Evolutionary conservation across 441 rosid species (phyloP).

Genomic region (Pelargonium myrrhifolium): DNA sequence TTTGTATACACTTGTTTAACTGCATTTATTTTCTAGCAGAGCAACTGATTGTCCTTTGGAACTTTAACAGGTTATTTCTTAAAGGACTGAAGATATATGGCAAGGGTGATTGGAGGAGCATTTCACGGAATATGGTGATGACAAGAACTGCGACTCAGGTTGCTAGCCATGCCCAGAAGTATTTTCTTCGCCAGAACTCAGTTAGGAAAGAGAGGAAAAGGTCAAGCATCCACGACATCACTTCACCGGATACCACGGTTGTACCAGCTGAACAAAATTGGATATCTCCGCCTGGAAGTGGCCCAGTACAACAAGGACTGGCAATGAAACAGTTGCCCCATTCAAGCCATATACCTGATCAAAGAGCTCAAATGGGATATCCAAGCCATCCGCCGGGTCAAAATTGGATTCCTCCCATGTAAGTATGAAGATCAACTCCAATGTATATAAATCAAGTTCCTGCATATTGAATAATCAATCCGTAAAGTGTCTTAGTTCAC

Average conservation of each 20-base stretch:
- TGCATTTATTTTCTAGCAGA: no score
- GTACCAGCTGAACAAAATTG: constrained; percentile 19
- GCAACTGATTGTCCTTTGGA: neutral
- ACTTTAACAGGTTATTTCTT: constrained; percentile 44
- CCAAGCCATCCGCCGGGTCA: neutral
- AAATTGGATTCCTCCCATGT: constrained; percentile 26
- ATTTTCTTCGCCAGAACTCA: constrained; percentile 46
- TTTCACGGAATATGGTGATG: constrained; percentile 59
- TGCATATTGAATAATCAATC: no score
- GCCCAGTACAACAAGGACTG: constrained; percentile 25
- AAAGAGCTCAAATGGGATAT: constrained; percentile 20
- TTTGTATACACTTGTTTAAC: no score
- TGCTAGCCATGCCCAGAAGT: constrained; percentile 81
- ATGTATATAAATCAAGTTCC: no score
- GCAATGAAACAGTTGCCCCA: constrained; percentile 19
- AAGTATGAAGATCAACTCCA: neutral
- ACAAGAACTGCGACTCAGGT: constrained; percentile 74
- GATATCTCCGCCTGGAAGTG: constrained; percentile 23
- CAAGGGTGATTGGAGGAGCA: constrained; percentile 79
- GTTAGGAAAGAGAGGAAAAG: constrained; percentile 60
- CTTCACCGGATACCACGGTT: constrained; percentile 33
- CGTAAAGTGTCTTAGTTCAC: no score
- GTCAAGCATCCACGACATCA: constrained; percentile 67
- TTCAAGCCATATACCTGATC: constrained; percentile 17
- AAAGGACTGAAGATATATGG: constrained; percentile 45